Base-by-base conservation (phyloP, 208 protist genomes). In the Vickermania ingenoplastis region DNA sequence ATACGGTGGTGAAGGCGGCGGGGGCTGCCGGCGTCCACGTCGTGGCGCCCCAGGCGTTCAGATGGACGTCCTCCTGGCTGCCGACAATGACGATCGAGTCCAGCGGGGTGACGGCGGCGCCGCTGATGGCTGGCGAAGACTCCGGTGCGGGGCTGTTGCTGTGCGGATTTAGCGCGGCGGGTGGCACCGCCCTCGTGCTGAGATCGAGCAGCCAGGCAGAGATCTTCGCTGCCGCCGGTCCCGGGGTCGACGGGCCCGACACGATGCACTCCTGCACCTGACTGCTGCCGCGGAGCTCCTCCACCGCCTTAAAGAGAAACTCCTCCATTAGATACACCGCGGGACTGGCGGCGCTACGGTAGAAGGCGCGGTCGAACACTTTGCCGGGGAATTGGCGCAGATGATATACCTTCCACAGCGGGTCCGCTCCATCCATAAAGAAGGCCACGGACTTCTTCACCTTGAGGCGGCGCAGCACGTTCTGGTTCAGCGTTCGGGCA, bases 191-290 rank as follows among this genome's bases (percentile, higher is more conserved):
- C 36, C 36, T 7, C 36, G 17, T 17, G 36, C 36, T 79, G 24
- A 92, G 79, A 67, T 92, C 85, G 11, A 92, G 72, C 61, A 83
- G 64, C 75, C 74, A 89, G 3, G 79, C 67, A 3, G 79, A 82
- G 2, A 87, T 61, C 73, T 92, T 92, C 23, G 68, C 77, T 41
- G 88, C 85, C 22, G 77, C 78, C 17, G 82, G 69, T 0, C 85
- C 84, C 21, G 77, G 71, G 14, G 70, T 75, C 28, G 65, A 68
- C 0, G 79, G 69, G 3, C 85, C 81, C 55, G 73, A 78, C 14
- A 88, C 53, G 21, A 92, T 13, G 25, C 76, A 69, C 66, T 92
- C 85, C 29, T 54, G 53, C 26, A 76, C 75, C 24, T 73, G 59
- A 17, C 36, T 45, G 36, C 36, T 45, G 14, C 58, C 51, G 11